phyloP scores from a whole-genome alignment of 2,329 filamentous ascomycete species.

The Microcyclosporella mali region DNA sequence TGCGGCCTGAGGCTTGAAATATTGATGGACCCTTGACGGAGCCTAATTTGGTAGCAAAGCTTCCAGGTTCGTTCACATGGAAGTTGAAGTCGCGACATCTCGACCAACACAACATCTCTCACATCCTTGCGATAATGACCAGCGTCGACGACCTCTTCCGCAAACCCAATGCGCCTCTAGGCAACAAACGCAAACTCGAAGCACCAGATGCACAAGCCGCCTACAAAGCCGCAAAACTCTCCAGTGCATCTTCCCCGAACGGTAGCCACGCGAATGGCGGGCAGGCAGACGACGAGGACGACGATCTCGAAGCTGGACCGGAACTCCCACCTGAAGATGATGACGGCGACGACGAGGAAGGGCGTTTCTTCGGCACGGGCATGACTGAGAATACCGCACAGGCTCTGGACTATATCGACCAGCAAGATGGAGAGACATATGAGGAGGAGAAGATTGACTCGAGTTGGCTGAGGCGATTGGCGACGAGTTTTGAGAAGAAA shows the following conservation, averaged over 20 bases:
- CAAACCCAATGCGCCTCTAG: conserved; percentile 42
- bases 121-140: conserved; percentile 40
- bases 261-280: conserved; percentile 42
- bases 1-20: too few relatives aligned
- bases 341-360: conserved; percentile 73
- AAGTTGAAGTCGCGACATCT: not conserved
- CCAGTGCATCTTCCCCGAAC: conserved; percentile 42
- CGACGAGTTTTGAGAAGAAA: conserved; percentile 79
- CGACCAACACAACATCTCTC: not conserved
- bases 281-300: conserved; percentile 50
- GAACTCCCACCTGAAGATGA: conserved; percentile 41
- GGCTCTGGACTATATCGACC: conserved; percentile 82
- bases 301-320: conserved; percentile 37
- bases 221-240: conserved; percentile 56
- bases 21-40: too few relatives aligned
- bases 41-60: too few relatives aligned
- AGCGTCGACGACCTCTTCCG: conserved; percentile 60
- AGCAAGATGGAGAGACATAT: conserved; percentile 50
- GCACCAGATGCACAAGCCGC: conserved; percentile 49
- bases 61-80: too few relatives aligned
- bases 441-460: conserved; percentile 71
- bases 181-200: conserved; percentile 55
- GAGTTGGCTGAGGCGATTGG: conserved; percentile 75
- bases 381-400: conserved; percentile 74
- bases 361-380: conserved; percentile 90